A percentile compares a stretch with the other conserved stretches of the same genome.
Evolutionary conservation across 805 yeast genomes (phyloP).

Genomic region (Saccharomycopsis javanensis): DNA sequence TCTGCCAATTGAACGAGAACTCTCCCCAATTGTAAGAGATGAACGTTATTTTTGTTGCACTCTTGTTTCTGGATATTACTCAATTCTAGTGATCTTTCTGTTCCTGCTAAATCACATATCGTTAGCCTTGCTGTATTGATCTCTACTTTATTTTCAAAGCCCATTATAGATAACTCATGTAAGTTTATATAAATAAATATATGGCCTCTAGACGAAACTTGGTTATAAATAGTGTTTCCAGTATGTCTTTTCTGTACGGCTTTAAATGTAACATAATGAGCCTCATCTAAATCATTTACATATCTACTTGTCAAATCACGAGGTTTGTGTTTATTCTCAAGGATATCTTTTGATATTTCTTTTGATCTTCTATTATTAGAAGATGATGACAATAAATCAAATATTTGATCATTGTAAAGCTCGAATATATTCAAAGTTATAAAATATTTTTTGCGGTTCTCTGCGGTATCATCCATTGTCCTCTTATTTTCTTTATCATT

Average conservation of each 20-base stretch:
- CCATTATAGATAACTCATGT: slow-evolving; percentile 20
- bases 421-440: slow-evolving; percentile 46
- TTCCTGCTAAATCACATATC: slow-evolving; percentile 45
- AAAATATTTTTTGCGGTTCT: slow-evolving; percentile 10
- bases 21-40: slow-evolving; percentile 41
- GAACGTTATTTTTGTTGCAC: slow-evolving; percentile 39
- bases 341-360: slow-evolving; percentile 36
- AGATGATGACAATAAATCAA: slow-evolving; percentile 27
- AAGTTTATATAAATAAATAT: slow-evolving; percentile 38
- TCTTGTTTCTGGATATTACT: slow-evolving; percentile 39
- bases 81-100: slow-evolving; percentile 39
- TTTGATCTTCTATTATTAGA: slow-evolving; percentile 19
- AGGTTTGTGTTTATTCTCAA: slow-evolving; percentile 37
- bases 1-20: slow-evolving; percentile 28
- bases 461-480: not conserved
- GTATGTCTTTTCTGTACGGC: slow-evolving; percentile 35
- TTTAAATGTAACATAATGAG: slow-evolving; percentile 29
- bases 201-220: slow-evolving; percentile 41
- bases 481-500: not conserved
- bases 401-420: slow-evolving; percentile 38
- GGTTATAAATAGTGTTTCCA: slow-evolving; percentile 35
- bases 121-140: slow-evolving; percentile 32
- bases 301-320: slow-evolving; percentile 26
- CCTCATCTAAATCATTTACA: slow-evolving; percentile 26
- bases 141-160: not conserved